Evolutionary conservation across 2,329 filamentous ascomycete genomes (phyloP).

Genomic region (Fusarium decemcellulare): DNA sequence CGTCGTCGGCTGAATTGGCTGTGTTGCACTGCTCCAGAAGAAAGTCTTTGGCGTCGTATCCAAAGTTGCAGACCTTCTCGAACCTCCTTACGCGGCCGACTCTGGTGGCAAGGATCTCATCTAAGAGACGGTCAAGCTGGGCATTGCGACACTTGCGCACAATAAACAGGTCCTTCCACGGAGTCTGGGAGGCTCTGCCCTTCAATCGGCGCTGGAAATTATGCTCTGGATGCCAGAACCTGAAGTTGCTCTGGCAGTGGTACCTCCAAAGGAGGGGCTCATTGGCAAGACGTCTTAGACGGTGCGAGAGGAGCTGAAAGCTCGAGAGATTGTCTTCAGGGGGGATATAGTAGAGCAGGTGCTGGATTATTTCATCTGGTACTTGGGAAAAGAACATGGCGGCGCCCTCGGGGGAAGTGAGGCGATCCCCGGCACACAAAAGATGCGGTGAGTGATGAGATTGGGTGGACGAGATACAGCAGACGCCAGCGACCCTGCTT

Average conservation of each 20-base stretch:
- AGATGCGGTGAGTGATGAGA: background rate
- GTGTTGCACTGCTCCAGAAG: slow-evolving; percentile 76
- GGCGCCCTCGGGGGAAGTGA: slow-evolving; percentile 23
- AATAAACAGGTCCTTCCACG: slow-evolving; percentile 83
- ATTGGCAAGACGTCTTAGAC: slow-evolving; percentile 75
- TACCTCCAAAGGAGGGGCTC: slow-evolving; percentile 85
- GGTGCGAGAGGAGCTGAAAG: slow-evolving; percentile 70
- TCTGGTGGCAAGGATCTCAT: slow-evolving; percentile 80
- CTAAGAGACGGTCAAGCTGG: slow-evolving; percentile 68
- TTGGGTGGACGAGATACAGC: slow-evolving; percentile 15
- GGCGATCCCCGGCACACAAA: slow-evolving; percentile 14
- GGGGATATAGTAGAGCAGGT: slow-evolving; percentile 77
- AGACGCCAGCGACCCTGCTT: slow-evolving; percentile 15
- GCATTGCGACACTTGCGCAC: slow-evolving; percentile 67
- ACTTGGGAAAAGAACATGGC: slow-evolving; percentile 63
- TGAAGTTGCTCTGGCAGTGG: slow-evolving; percentile 79
- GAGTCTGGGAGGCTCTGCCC: slow-evolving; percentile 66
- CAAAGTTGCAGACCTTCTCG: slow-evolving; percentile 78
- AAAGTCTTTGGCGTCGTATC: slow-evolving; percentile 91
- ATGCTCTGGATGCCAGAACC: slow-evolving; percentile 81
- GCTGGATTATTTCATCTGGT: slow-evolving; percentile 88
- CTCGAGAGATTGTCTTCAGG: slow-evolving; percentile 67
- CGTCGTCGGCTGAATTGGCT: slow-evolving; percentile 75
- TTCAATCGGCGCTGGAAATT: slow-evolving; percentile 69
- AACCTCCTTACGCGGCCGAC: slow-evolving; percentile 78